A percentile compares a stretch with the other conserved stretches of the same genome.
phyloP scores from a whole-genome alignment of 1,284 basidiomycete genomes.

The Ganoderma boninense region DNA sequence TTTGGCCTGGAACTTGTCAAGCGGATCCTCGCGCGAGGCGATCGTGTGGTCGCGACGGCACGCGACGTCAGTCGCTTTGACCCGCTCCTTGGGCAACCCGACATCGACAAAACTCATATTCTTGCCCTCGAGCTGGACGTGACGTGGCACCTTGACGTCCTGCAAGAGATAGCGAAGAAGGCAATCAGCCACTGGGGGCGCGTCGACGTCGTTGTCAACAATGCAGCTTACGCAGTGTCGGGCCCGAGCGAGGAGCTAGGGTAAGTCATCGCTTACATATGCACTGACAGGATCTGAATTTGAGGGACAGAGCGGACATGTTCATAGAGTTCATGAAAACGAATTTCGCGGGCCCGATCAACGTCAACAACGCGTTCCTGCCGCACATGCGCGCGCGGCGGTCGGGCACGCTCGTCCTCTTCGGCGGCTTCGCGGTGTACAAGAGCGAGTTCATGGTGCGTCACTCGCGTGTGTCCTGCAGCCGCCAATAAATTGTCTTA shows the following conservation, averaged over 20 bases:
- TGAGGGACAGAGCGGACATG: conserved; percentile 11
- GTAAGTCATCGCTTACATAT: conserved; percentile 21
- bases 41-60: conserved; percentile 40
- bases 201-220: conserved; percentile 47
- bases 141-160: conserved; percentile 25
- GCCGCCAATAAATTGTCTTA: too few species aligned
- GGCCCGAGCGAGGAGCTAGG: conserved; percentile 25
- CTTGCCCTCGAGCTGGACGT: neutral
- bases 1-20: conserved; percentile 44
- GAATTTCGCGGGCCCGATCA: conserved; percentile 44
- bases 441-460: conserved; percentile 26
- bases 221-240: conserved; percentile 20
- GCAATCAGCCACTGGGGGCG: conserved; percentile 42
- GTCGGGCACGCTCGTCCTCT: conserved; percentile 20
- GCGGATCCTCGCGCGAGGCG: conserved; percentile 40
- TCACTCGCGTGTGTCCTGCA: too few species aligned
- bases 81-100: conserved; percentile 6
- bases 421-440: conserved; percentile 22
- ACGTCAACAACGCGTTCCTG: conserved; percentile 28
- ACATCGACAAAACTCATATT: neutral
- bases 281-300: conserved; percentile 23
- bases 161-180: conserved; percentile 33
- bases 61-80: conserved; percentile 32
- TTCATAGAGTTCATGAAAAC: conserved; percentile 31
- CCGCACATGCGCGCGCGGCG: conserved; percentile 28